These are phyloP conservation scores for Leccinum broughii DNA, from an alignment of 768 basidiomycete species.

Conservation along the genomic window DNA sequence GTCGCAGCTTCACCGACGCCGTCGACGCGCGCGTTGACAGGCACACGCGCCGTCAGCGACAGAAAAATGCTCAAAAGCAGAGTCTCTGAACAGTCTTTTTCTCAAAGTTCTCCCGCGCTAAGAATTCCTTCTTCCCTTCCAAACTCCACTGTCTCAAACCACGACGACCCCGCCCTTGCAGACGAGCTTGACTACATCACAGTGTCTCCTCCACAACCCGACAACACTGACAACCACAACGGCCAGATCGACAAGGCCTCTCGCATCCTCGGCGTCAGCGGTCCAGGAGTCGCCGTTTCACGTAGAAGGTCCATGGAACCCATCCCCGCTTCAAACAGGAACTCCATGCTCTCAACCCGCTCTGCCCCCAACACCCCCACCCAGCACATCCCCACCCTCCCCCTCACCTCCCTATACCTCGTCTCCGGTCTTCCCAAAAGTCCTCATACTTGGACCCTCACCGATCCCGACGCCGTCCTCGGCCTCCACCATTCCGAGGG, in stretches of 20 bases:
- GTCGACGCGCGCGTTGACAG: neutral
- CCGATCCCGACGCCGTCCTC: constrained; percentile 79
- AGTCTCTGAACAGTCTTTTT: constrained; percentile 50
- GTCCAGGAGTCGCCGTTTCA: constrained; percentile 7
- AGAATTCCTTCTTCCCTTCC: constrained; percentile 5
- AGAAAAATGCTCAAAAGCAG: constrained; percentile 45
- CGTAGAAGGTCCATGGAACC: constrained; percentile 84
- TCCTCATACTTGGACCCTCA: constrained; percentile 87
- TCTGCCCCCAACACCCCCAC: constrained; percentile 44
- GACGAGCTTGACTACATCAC: constrained; percentile 79
- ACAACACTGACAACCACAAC: constrained; percentile 19
- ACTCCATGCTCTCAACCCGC: constrained; percentile 74
- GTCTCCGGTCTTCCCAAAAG: constrained; percentile 88
- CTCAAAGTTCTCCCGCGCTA: constrained; percentile 11
- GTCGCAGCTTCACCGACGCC: constrained; percentile 35
- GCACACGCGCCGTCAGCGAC: constrained; percentile 26
- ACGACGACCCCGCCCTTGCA: constrained; percentile 41
- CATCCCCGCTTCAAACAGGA: constrained; percentile 74
- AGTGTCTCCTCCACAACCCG: constrained; percentile 33
- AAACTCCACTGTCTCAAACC: constrained; percentile 7
- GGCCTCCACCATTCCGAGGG: constrained; percentile 83
- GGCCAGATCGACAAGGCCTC: constrained; percentile 70
- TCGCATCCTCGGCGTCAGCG: constrained; percentile 66
- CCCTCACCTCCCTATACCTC: constrained; percentile 82
- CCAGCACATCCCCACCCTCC: constrained; percentile 68